Evolutionary conservation across 148 eudicot genomes (phyloP), one percentile per base, ranked within the genome.

Genomic region (Cornus kousa): DNA sequence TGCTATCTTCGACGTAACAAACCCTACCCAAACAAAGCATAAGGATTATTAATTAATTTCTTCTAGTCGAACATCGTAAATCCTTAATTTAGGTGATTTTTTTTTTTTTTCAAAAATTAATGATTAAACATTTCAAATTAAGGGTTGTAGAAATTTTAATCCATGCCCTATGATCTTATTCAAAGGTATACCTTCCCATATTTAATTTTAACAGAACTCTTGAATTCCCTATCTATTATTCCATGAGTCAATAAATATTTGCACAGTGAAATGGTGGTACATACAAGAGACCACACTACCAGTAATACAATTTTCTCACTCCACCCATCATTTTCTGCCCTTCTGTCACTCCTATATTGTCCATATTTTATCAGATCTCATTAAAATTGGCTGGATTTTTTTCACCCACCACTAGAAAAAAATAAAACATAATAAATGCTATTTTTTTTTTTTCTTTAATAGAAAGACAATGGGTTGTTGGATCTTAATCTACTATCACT

Each of bases 1-100:
- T 67, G 87, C 87, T 70, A 76, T 55, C 72, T 82, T 82, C 10
- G 87, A 82, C 17, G 87, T 85, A 9, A 46, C 55, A 77, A 85
- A 85, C 11, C 87, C 87, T 85, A 60, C 40, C 16, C 31, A 57
- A 16, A 28, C 37, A 24, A 39, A n/a, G 22, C 20, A 43, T 33
- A 69, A 75, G 13, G 67, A 75, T 39, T 23, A n/a, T 8, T 57
- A 14, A 13, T 19, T 13, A 7, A 1, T 23, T 59, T 33, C 12
- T 7, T 23, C 8, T 24, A 35, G 28, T n/a, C 8, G 14, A 10
- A 55, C 55, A 16, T 33, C 7, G 17, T 33, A 67, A 0, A n/a
- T 28, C 2, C 19, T 33, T 33, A 28, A 28, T 28, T 28, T 28
- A 28, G 28, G 28, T 28, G 28, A 28, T 28, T 28, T 28, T 28